These are phyloP conservation scores for Solanum pimpinellifolium DNA, from an alignment of 257 asterid species.

Conservation along the genomic window DNA sequence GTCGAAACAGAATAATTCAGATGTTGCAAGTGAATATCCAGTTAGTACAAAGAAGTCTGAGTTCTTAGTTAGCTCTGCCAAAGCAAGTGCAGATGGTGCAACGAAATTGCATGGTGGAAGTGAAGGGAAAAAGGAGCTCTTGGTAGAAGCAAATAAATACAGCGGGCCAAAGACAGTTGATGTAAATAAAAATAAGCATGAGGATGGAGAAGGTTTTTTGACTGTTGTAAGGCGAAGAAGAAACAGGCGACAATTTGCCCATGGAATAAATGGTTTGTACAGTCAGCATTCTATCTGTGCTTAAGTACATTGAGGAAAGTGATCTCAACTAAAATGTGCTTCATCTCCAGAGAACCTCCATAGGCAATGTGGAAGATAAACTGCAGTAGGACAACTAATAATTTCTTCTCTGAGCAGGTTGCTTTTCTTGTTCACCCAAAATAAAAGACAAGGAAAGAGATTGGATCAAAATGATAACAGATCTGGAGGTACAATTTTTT, in stretches of 20 bases:
- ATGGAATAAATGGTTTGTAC: constrained; percentile 55
- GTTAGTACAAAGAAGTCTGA: constrained; percentile 35
- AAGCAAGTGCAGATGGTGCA: constrained; percentile 69
- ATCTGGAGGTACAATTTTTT: not conserved
- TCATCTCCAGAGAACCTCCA: not conserved
- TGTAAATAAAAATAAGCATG: constrained; percentile 23
- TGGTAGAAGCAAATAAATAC: constrained; percentile 15
- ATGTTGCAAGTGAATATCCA: constrained; percentile 23
- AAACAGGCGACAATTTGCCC: constrained; percentile 67
- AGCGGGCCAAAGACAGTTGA: constrained; percentile 19
- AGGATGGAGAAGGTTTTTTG: constrained; percentile 88
- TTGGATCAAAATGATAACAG: not conserved
- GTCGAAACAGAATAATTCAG: constrained; percentile 72
- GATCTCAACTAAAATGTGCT: not conserved
- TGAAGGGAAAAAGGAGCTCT: constrained; percentile 26
- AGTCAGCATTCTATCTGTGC: constrained; percentile 80
- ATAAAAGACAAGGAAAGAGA: not conserved
- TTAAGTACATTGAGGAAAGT: constrained; percentile 55
- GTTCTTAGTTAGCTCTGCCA: constrained; percentile 42
- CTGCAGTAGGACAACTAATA: not conserved
- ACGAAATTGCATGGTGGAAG: constrained; percentile 57
- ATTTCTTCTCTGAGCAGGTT: not conserved
- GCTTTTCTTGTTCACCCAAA: not conserved
- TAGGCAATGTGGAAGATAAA: not conserved
- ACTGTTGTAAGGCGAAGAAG: constrained; percentile 78